Evolutionary conservation across 1,139 yeast species (phyloP), one percentile per base, ranked within the genome.

Genomic region (Taphrina communis): DNA sequence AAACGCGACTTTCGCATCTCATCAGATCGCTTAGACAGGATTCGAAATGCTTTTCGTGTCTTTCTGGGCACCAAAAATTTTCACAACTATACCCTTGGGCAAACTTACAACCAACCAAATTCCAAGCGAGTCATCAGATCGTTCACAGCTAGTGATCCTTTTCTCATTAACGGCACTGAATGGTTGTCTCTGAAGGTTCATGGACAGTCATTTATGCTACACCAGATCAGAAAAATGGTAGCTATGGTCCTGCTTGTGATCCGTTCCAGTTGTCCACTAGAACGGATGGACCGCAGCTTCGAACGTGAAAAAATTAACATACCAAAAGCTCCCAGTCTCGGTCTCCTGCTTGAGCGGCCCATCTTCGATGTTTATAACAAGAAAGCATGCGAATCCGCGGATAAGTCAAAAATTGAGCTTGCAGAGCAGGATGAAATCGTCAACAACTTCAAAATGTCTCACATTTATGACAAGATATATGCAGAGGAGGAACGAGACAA

Each of bases 121-220:
- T 88, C 97, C 1, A 83, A 84, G 71, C 82, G 99, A 75, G 89
- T 81, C 77, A 93, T 94, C 91, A 90, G 89, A 75, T 80, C 84
- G 17, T 83, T 95, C 68, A 83, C 84, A 0, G 96, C 91, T 0
- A 85, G 92, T n/a, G 96, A 90, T 1, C 99, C 99, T 2, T 90
- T 91, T 78, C 88, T 90, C 65, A 93, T 95, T 74, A 90, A 93
- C 75, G 92, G 90, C 66, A 92, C 97, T 6, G 98, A 94, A 77
- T 94, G 99, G 99, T 85, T 91, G 5, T 90, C 97, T 1, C 88
- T 95, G 75, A 94, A 94, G 79, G 90, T 94, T 72, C 99, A 94
- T 77, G 99, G 99, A 2, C 99, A 94, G 79, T 91, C 97, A 8
- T 94, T 94, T 78, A 95, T 95, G 99, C 83, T 94, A 72, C 99